Conservation (phyloP, 257 asterid species). For the Rauvolfia tetraphylla region DNA sequence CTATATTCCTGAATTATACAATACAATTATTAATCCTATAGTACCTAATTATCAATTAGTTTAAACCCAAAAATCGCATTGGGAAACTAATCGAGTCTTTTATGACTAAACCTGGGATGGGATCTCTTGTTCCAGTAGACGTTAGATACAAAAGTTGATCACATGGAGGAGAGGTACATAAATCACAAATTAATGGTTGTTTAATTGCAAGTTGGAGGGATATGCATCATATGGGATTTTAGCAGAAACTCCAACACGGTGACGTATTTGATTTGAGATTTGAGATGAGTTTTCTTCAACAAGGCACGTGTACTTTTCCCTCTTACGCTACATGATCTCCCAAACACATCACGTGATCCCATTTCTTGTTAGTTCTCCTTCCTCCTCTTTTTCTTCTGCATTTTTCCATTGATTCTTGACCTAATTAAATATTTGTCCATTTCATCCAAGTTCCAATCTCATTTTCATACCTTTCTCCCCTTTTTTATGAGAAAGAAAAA, state of each 20-base stretch:
- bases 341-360: conserved; percentile 26
- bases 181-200: background rate
- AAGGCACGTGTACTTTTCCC: conserved; percentile 26
- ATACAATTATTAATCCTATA: too few species aligned
- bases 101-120: too few species aligned
- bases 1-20: too few species aligned
- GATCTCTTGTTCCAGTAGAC: too few species aligned
- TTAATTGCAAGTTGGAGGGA: background rate
- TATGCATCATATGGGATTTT: conserved; percentile 7
- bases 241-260: background rate
- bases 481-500: too few species aligned
- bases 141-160: too few species aligned
- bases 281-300: conserved; percentile 8
- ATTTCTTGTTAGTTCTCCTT: too few species aligned
- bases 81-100: too few species aligned
- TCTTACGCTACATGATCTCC: background rate
- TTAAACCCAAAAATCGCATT: too few species aligned
- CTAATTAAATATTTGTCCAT: background rate
- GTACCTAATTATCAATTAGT: too few species aligned
- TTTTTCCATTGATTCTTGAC: background rate
- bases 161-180: too few species aligned
- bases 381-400: background rate
- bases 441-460: background rate
- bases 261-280: background rate
- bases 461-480: background rate